Base-by-base conservation (phyloP, 257 asterid species). In the Craterostigma plantagineum region DNA sequence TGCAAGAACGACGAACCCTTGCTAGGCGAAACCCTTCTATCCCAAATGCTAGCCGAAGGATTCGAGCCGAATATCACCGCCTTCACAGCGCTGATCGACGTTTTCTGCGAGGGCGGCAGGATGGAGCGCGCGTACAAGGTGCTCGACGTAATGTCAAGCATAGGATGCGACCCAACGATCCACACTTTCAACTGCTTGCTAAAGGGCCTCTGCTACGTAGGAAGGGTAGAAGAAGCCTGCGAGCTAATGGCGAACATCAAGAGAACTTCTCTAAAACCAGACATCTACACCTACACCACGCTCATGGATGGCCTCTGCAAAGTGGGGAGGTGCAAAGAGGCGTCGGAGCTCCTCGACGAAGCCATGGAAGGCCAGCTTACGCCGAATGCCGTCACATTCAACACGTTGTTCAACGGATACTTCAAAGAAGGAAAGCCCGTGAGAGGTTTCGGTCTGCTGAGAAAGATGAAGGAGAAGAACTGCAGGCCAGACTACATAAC, bases 131-230 rank as follows among this genome's bases (percentile, higher is more conserved):
- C 93, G 35, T 65, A 41, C 43, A 56, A 73, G 65, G 77, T 73
- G 68, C 69, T 76, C 59, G 79, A 68, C 56, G 36, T 53, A 53
- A 79, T 83, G 91, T 49, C 58, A 47, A 43, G 39, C 8, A 52
- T 52, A 52, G 75, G 71, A 11, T 79, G 81, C 48, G 58, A 67
- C 61, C 93, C 91, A 57, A 83, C 93, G 10, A 67, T 79, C 57
- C 63, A 69, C 55, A 76, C 93, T 5, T 76, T 76, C 54, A 84
- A 76, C 48, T 79, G 84, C 53, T n/a, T n/a, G n/a, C n/a, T n/a
- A n/a, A n/a, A n/a, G n/a, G n/a, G n/a, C n/a, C n/a, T 84, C 52
- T 84, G 95, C 62, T 76, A 73, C 39, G 92, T 79, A 8, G 95
- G 95, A 44, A 69, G 65, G 46, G 68, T 79, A n/a, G 95, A 84